Percentiles rank a stretch among this genome's conserved stretches.
phyloP scores from a whole-genome alignment of 2,329 filamentous ascomycete species.

The Tothia fuscella region DNA sequence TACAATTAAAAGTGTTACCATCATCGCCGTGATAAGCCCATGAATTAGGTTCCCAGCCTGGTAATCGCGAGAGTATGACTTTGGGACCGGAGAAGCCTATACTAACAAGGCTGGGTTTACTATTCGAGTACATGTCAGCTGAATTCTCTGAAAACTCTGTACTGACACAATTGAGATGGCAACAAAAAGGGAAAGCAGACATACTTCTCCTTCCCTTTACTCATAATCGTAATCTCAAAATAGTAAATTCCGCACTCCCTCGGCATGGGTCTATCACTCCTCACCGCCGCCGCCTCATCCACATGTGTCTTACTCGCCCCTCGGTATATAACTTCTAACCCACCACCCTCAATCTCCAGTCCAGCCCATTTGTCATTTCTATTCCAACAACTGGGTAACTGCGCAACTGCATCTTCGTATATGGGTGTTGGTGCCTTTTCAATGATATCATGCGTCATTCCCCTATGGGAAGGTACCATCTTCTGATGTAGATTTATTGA shows the following conservation, averaged over 20 bases:
- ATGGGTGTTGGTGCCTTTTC: conserved; percentile 55
- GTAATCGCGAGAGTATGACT: conserved; percentile 47
- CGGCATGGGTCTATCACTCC: conserved; percentile 79
- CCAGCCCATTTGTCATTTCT: conserved; percentile 60
- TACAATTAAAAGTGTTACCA: conserved; percentile 49
- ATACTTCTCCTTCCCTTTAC: conserved; percentile 55
- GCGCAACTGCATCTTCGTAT: conserved; percentile 51
- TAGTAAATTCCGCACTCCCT: conserved; percentile 89
- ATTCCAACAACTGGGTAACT: conserved; percentile 71
- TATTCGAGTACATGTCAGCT: conserved; percentile 1
- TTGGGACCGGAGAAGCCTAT: conserved; percentile 50
- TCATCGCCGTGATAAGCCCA: conserved; percentile 59
- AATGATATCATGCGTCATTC: conserved; percentile 72
- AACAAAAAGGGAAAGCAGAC: conserved; percentile 9
- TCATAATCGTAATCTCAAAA: conserved; percentile 61
- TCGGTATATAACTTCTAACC: conserved; percentile 55
- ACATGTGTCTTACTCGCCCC: conserved; percentile 42
- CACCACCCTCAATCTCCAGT: conserved; percentile 61
- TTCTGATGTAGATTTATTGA: conserved; percentile 48
- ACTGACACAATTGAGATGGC: not conserved
- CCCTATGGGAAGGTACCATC: conserved; percentile 52
- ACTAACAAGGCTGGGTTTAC: conserved; percentile 4
- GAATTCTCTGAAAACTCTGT: conserved; percentile 1
- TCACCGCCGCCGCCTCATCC: conserved; percentile 70
- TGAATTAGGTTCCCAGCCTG: conserved; percentile 54